Percentiles rank a stretch among this genome's conserved stretches.
Conservation (phyloP, 306 rosid genomes). For the Casuarina cunninghamiana region DNA sequence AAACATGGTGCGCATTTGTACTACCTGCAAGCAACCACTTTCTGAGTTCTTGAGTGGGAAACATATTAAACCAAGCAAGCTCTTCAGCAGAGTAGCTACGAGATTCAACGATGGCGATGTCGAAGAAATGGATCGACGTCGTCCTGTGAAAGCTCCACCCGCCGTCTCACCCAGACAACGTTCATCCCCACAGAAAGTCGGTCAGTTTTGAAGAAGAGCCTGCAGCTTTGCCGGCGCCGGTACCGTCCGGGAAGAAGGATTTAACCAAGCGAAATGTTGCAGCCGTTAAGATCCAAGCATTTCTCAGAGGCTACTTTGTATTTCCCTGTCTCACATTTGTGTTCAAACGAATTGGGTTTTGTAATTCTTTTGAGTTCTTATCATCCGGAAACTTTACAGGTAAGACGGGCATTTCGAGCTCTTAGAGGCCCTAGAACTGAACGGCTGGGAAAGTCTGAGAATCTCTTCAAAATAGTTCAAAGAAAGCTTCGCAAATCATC, state of each 20-base stretch:
- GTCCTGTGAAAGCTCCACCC: constrained; percentile 40
- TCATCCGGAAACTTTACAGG: neutral
- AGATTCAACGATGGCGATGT: constrained; percentile 40
- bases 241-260: neutral
- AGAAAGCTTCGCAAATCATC: constrained; percentile 42
- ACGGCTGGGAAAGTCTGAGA: constrained; percentile 45
- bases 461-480: constrained; percentile 48
- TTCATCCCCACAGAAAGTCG: constrained; percentile 32
- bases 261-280: neutral
- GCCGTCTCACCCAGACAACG: constrained; percentile 36
- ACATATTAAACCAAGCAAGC: constrained; percentile 13
- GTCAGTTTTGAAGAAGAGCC: constrained; percentile 12
- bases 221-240: constrained; percentile 14
- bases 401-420: neutral
- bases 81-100: neutral
- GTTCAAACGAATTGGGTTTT: neutral
- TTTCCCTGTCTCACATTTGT: neutral
- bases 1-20: constrained; percentile 58
- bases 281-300: constrained; percentile 68
- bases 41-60: neutral
- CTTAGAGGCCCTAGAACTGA: neutral
- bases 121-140: constrained; percentile 49
- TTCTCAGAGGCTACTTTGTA: constrained; percentile 82
- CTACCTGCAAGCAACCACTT: constrained; percentile 49
- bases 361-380: neutral